Conservation (phyloP, 2,329 filamentous ascomycete genomes). For the Fusarium sp. region DNA sequence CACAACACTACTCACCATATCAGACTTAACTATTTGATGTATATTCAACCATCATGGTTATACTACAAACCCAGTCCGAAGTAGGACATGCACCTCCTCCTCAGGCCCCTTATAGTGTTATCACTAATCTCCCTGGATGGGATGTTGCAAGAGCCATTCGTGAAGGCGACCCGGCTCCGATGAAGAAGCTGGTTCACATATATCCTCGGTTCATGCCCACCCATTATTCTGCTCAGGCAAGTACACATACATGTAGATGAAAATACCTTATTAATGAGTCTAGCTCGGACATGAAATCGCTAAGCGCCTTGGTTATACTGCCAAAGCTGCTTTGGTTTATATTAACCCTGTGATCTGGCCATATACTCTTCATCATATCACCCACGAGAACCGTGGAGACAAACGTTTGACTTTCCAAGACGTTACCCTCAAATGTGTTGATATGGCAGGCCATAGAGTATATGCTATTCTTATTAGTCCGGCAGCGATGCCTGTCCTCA, state of each 20-base stretch:
- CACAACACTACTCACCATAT: background rate
- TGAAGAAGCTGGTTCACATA: conserved; percentile 56
- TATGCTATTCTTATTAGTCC: conserved; percentile 59
- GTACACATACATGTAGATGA: background rate
- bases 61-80: conserved; percentile 54
- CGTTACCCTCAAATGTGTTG: conserved; percentile 56
- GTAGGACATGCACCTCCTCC: conserved; percentile 62
- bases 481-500: conserved; percentile 52
- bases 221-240: conserved; percentile 52
- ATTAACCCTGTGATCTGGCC: conserved; percentile 51
- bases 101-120: conserved; percentile 61
- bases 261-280: background rate
- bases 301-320: conserved; percentile 47
- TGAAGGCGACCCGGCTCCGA: conserved; percentile 54
- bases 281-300: conserved; percentile 56
- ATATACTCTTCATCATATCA: conserved; percentile 49
- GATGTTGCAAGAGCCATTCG: conserved; percentile 54
- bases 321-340: conserved; percentile 48
- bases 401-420: conserved; percentile 51
- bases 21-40: background rate
- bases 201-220: conserved; percentile 62
- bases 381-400: conserved; percentile 53
- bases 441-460: conserved; percentile 57
- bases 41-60: conserved; percentile 48
- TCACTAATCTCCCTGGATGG: conserved; percentile 61